Base-by-base conservation (phyloP, 208 protist species). In the Leishmania amazonensis region DNA sequence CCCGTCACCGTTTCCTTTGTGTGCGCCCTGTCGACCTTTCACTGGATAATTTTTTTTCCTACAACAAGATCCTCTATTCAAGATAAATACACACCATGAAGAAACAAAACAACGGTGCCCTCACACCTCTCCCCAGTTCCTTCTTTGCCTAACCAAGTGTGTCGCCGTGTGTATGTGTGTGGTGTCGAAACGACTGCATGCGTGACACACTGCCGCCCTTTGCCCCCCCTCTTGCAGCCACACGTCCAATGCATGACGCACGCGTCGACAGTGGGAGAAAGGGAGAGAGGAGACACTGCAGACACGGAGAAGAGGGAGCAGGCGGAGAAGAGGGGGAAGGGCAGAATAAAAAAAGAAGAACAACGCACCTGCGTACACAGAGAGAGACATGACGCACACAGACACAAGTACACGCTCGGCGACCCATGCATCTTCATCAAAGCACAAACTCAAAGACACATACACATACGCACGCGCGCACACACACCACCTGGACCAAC, bases 61-160 rank as follows among this genome's bases (percentile, higher is more conserved):
- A 68, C n/a, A 68, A 67, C n/a, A 40, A 68, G 31, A 68, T 68
- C 62, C 62, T 68, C 9, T 68, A 68, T 35, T 7, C 28, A 68
- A 68, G 31, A 40, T 40, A 68, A 67, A 31, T 19, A 38, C 5
- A 68, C n/a, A 21, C 8, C 15, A 21, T 19, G 31, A 68, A 68
- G 9, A 68, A 11, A 40, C 62, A 68, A 6, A 68, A 40, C 62
- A 24, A 40, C 31, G 13, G 13, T 19, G 62, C 62, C 15, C 62
- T 24, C 11, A 8, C 62, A 24, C 11, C 57, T 24, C 57, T 31
- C 62, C 31, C 2, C 15, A 68, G 31, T 19, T 40, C 31, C 62
- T 40, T 40, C 4, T 28, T 8, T 13, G 62, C 62, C 58, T 35
- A 28, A 31, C 24, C 28, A 13, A 8, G 28, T 64, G 58, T 64